Evolutionary conservation across 441 rosid species (phyloP).

Genomic region (Rhodomyrtus psidioides): DNA sequence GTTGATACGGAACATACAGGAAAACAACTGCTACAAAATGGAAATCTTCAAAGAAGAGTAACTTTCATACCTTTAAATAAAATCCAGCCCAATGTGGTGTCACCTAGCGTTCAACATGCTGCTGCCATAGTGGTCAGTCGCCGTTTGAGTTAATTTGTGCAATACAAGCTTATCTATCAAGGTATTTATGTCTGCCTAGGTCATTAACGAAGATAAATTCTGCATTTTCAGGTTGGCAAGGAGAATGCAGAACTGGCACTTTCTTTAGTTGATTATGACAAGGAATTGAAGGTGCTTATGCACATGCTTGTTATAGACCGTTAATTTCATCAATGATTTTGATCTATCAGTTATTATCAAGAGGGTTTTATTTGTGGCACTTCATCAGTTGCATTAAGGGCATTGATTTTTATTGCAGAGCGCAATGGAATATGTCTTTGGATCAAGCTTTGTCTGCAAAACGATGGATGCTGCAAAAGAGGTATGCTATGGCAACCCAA

Average conservation of each 20-base stretch:
- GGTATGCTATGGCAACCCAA: constrained; percentile 29
- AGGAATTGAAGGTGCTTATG: constrained; percentile 62
- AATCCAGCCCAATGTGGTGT: constrained; percentile 57
- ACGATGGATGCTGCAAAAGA: constrained; percentile 79
- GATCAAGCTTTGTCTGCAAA: constrained; percentile 94
- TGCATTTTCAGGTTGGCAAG: constrained; percentile 67
- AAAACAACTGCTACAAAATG: constrained; percentile 89
- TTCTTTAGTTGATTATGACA: constrained; percentile 78
- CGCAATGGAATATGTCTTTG: constrained; percentile 94
- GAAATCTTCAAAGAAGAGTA: constrained; percentile 84
- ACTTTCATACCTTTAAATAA: constrained; percentile 94
- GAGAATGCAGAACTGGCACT: constrained; percentile 90
- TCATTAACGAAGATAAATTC: background rate
- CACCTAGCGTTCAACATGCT: constrained; percentile 62
- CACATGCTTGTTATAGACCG: background rate
- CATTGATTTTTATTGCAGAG: constrained; percentile 43
- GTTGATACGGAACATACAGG: constrained; percentile 93
- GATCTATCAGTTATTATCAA: background rate
- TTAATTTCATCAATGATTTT: background rate
- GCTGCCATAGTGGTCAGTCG: constrained; percentile 69
- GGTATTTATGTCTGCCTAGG: background rate
- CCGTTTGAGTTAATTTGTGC: background rate
- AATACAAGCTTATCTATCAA: background rate
- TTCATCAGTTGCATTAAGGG: background rate
- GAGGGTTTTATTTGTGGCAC: background rate